Conservation (phyloP, 352 stramenopile species). For the Phytopythium litorale region DNA sequence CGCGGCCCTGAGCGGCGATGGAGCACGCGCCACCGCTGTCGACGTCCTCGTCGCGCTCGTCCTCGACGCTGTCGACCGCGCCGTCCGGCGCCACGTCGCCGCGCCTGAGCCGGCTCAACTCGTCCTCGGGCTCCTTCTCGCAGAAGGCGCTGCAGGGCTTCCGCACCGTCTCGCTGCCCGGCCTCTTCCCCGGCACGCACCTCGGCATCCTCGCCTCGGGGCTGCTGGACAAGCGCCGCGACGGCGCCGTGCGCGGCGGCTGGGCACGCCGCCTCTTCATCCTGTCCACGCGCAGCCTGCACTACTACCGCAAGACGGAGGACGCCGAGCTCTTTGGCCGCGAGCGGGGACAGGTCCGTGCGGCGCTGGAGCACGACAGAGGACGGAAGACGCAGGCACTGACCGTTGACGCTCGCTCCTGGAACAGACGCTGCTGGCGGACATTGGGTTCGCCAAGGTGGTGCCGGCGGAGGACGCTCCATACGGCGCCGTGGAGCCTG, state of each 20-base stretch:
- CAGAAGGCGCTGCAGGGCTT: conserved; percentile 58
- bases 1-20: conserved; percentile 5
- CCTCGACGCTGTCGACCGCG: conserved; percentile 26
- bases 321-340: conserved; percentile 83
- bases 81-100: conserved; percentile 21
- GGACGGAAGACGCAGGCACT: neutral
- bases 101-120: conserved; percentile 60
- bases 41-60: conserved; percentile 33
- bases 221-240: conserved; percentile 74
- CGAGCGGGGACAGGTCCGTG: conserved; percentile 60
- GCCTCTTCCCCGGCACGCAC: conserved; percentile 65
- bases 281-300: conserved; percentile 69
- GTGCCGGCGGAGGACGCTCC: conserved; percentile 70
- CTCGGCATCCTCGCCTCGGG: conserved; percentile 76
- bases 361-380: neutral
- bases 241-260: conserved; percentile 75
- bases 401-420: neutral
- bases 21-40: conserved; percentile 22
- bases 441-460: conserved; percentile 77
- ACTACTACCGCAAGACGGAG: conserved; percentile 84
- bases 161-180: conserved; percentile 67
- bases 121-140: conserved; percentile 43
- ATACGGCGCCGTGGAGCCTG: conserved; percentile 62
- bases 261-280: conserved; percentile 84
- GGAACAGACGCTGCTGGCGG: conserved; percentile 37